A percentile compares a stretch with the other conserved stretches of the same genome.
Evolutionary conservation across 257 asterid species (phyloP).

Genomic region (Capsicum chinense): DNA sequence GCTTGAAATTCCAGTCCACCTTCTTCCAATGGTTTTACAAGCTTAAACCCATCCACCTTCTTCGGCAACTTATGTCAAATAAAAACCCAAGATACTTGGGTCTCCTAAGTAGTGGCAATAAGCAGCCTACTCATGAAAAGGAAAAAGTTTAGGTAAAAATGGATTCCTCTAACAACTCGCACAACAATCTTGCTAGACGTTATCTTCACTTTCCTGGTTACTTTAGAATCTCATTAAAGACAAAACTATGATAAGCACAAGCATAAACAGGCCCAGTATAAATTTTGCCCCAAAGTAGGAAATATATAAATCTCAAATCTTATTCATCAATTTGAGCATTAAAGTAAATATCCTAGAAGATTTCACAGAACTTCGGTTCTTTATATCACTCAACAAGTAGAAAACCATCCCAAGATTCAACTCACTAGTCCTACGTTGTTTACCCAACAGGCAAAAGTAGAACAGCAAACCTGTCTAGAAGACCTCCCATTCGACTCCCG

Average conservation of each 20-base stretch:
- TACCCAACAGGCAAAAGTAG: conserved; percentile 1
- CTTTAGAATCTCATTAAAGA: conserved; percentile 15
- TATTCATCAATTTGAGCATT: conserved; percentile 9
- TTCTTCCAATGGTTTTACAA: conserved; percentile 1
- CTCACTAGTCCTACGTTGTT: conserved; percentile 20
- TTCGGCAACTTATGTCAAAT: conserved; percentile 11
- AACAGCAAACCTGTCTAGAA: conserved; percentile 49
- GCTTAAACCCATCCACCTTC: not conserved
- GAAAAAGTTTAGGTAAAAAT: not conserved
- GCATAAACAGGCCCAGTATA: conserved; percentile 7
- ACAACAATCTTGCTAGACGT: not conserved
- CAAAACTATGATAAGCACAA: not conserved
- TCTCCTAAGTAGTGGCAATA: not conserved
- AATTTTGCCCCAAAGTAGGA: conserved; percentile 21
- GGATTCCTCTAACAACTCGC: not conserved
- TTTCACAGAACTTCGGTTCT: not conserved
- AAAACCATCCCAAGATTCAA: conserved; percentile 5
- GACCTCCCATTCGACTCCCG: conserved; percentile 42
- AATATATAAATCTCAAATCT: not conserved
- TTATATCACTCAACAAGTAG: conserved; percentile 13
- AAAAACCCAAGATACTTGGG: not conserved
- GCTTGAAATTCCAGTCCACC: not conserved
- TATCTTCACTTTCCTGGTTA: not conserved
- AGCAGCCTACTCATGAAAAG: conserved; percentile 2
- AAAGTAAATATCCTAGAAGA: conserved; percentile 4